These are phyloP conservation scores for Elsinoe fawcettii DNA, from an alignment of 2,329 filamentous ascomycete species.

Conservation along the genomic window DNA sequence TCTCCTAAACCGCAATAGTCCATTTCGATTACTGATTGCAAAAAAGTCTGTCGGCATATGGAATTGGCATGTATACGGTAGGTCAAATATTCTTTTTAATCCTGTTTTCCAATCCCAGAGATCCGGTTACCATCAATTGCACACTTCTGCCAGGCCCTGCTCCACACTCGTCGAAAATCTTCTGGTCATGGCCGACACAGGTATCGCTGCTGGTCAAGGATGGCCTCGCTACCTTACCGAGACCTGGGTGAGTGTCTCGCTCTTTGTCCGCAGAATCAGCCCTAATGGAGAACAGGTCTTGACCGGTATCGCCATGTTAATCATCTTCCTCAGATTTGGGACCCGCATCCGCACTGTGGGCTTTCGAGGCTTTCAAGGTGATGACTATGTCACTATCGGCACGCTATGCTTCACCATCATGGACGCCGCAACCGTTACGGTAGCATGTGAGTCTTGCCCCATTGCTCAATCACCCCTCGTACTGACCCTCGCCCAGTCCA, in stretches of 20 bases:
- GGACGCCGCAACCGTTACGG: constrained; percentile 32
- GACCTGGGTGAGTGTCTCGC: background rate
- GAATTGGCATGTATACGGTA: background rate
- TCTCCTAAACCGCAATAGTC: background rate
- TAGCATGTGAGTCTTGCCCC: constrained; percentile 26
- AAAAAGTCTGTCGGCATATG: background rate
- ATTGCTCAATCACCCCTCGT: background rate
- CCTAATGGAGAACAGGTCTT: constrained; percentile 17
- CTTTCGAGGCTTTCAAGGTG: constrained; percentile 31
- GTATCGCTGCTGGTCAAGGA: constrained; percentile 8
- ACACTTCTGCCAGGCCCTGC: too few relatives aligned
- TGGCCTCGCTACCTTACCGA: constrained; percentile 6
- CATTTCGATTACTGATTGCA: background rate
- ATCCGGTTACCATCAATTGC: too few relatives aligned
- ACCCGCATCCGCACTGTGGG: constrained; percentile 35
- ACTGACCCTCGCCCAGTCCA: constrained; percentile 19
- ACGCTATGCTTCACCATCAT: constrained; percentile 28
- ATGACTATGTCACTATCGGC: constrained; percentile 33
- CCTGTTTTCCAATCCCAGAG: too few relatives aligned
- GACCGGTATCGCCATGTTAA: constrained; percentile 28
- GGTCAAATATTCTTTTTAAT: background rate
- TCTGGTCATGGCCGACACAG: background rate
- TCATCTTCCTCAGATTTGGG: constrained; percentile 30
- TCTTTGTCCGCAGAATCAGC: background rate
- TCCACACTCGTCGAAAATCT: too few relatives aligned